Conservation (phyloP, 306 rosid species). For the Casuarina equisetifolia region DNA sequence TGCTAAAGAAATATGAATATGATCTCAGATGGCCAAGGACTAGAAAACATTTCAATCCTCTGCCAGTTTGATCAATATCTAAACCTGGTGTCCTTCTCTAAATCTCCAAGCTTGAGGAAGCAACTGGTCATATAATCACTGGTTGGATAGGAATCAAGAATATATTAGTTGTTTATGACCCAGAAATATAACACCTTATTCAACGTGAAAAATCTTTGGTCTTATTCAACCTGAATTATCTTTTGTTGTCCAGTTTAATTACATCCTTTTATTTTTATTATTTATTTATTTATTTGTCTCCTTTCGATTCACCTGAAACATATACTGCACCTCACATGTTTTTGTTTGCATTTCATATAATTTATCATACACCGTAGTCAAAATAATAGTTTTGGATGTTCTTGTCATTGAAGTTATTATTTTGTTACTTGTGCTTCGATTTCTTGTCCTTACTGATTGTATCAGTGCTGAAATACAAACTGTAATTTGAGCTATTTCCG, state of each 20-base stretch:
- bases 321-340: neutral
- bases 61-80: neutral
- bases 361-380: neutral
- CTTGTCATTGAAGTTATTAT: neutral
- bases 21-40: neutral
- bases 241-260: neutral
- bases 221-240: neutral
- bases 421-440: neutral
- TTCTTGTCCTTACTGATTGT: neutral
- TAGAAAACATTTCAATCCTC: neutral
- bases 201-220: neutral
- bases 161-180: neutral
- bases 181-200: neutral
- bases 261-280: neutral
- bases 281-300: too few relatives aligned
- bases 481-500: neutral
- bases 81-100: neutral
- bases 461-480: neutral
- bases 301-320: neutral
- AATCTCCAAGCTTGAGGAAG: neutral
- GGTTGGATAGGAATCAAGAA: neutral
- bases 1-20: slow-evolving; percentile 1
- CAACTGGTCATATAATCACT: neutral
- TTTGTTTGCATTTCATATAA: neutral
- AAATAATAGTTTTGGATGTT: neutral